Evolutionary conservation across 202 grass and related monocot species (phyloP).

Genomic region (Setaria viridis): DNA sequence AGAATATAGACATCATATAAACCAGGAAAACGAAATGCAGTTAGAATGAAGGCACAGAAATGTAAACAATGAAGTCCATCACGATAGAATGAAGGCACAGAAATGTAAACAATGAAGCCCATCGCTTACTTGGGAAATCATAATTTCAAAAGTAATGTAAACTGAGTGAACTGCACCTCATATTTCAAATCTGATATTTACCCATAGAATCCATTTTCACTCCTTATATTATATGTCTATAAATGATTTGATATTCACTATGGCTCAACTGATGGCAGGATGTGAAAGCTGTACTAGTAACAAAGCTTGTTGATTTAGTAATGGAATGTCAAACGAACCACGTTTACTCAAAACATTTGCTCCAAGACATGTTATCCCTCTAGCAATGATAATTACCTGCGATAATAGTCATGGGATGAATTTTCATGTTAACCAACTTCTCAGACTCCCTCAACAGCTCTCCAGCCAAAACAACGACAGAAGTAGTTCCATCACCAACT

Average conservation of each 20-base stretch:
- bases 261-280: neutral
- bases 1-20: neutral
- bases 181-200: constrained; percentile 19
- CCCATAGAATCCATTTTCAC: neutral
- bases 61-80: neutral
- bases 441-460: constrained; percentile 91
- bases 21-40: neutral
- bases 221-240: neutral
- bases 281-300: neutral
- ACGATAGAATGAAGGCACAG: neutral
- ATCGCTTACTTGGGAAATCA: neutral
- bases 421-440: constrained; percentile 89
- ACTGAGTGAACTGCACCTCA: neutral
- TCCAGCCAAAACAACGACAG: constrained; percentile 96
- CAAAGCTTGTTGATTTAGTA: neutral
- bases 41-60: neutral
- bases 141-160: neutral
- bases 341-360: neutral
- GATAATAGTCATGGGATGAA: constrained; percentile 99
- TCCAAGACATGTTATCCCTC: neutral
- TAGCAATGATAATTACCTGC: constrained; percentile 60
- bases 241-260: neutral
- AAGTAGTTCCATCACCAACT: constrained; percentile 96
- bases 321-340: neutral
- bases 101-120: too few relatives aligned